Evolutionary conservation across 371 early-diverging fungal species (phyloP).

Genomic region (Zychaea mexicana): DNA sequence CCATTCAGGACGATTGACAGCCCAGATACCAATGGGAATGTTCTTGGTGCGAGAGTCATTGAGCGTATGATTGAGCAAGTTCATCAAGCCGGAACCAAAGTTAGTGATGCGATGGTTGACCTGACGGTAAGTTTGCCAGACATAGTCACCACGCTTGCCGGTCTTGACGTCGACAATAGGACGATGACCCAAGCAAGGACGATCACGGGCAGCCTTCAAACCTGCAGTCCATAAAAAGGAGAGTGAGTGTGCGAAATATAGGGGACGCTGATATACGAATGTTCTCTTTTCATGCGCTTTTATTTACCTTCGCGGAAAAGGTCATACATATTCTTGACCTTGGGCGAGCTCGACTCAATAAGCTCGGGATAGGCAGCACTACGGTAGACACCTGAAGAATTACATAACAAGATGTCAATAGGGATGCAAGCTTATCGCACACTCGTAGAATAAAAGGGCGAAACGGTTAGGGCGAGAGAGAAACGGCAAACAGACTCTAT

Average conservation of each 20-base stretch:
- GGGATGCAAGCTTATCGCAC: not conserved
- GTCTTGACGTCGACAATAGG: slow-evolving; percentile 44
- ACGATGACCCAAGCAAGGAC: slow-evolving; percentile 57
- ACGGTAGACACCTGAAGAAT: slow-evolving; percentile 38
- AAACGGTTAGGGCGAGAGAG: slow-evolving; percentile 1
- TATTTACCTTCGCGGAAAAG: slow-evolving; percentile 38
- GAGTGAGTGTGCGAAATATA: not conserved
- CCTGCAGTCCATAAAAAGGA: no score
- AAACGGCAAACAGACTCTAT: not conserved
- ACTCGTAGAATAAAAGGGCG: not conserved
- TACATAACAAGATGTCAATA: not conserved
- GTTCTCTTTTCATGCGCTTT: not conserved
- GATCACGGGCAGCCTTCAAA: slow-evolving; percentile 23
- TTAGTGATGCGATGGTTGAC: slow-evolving; percentile 64
- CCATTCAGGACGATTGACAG: slow-evolving; percentile 93
- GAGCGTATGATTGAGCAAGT: slow-evolving; percentile 38
- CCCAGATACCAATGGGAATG: slow-evolving; percentile 63
- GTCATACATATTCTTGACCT: slow-evolving; percentile 46
- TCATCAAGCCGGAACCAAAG: slow-evolving; percentile 60
- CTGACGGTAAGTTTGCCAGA: slow-evolving; percentile 74
- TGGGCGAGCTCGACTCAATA: slow-evolving; percentile 31
- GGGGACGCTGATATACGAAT: not conserved
- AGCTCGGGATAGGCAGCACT: slow-evolving; percentile 29
- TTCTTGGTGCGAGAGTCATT: slow-evolving; percentile 27
- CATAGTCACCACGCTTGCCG: slow-evolving; percentile 65